Percentiles rank a stretch among this genome's conserved stretches.
These are phyloP conservation scores for Aspergillus sojae DNA, from an alignment of 2,329 filamentous ascomycete species.

Conservation along the genomic window DNA sequence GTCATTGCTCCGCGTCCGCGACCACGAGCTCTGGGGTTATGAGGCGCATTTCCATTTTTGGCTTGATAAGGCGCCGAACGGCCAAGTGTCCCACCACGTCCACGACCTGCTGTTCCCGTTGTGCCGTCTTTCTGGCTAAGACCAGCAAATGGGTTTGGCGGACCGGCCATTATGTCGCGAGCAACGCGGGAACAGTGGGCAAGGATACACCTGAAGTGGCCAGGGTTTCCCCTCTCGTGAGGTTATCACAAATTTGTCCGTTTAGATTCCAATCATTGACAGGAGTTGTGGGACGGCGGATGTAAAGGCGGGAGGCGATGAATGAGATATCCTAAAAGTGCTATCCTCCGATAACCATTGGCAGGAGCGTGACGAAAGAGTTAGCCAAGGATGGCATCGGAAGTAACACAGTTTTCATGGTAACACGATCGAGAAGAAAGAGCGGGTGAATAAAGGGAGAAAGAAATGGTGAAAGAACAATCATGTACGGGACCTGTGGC, in stretches of 20 bases:
- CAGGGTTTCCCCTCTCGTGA: background rate
- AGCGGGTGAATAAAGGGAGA: conserved; percentile 9
- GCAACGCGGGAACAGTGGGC: conserved; percentile 24
- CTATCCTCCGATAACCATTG: conserved; percentile 20
- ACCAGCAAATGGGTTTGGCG: conserved; percentile 32
- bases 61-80: conserved; percentile 21
- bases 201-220: conserved; percentile 9
- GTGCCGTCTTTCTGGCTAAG: conserved; percentile 30
- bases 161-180: conserved; percentile 35
- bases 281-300: background rate
- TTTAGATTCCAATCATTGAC: conserved; percentile 1
- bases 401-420: conserved; percentile 9
- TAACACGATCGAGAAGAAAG: conserved; percentile 8
- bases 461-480: background rate
- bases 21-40: conserved; percentile 23
- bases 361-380: conserved; percentile 23
- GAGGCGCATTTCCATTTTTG: conserved; percentile 20
- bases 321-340: conserved; percentile 16
- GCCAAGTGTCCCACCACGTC: conserved; percentile 26
- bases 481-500: background rate
- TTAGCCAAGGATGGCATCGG: conserved; percentile 19
- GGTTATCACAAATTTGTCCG: background rate
- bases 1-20: conserved; percentile 22
- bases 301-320: conserved; percentile 5
- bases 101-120: conserved; percentile 26